Evolutionary conservation across 352 stramenopile species (phyloP).

Genomic region (Globisporangium viniferum): DNA sequence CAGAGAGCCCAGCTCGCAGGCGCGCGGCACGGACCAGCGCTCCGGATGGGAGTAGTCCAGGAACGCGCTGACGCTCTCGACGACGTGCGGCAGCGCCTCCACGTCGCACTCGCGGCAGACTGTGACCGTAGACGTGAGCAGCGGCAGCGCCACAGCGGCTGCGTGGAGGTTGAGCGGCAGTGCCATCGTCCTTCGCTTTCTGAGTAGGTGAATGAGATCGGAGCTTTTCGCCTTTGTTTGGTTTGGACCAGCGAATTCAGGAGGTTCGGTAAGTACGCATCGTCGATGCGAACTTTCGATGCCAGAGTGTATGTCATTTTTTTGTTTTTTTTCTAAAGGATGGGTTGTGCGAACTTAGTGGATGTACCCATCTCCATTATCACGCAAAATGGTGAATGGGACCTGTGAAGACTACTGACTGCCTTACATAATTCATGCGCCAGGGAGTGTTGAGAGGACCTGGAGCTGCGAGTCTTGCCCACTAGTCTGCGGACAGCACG

Average conservation of each 20-base stretch:
- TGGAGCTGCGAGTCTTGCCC: no score
- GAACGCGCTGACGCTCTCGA: slow-evolving; percentile 5
- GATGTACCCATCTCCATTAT: not conserved
- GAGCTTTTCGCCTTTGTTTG: not conserved
- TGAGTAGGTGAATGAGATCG: not conserved
- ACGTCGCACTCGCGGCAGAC: not conserved
- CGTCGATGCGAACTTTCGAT: no score
- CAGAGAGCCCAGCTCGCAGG: not conserved
- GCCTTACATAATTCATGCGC: no score
- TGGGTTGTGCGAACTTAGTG: not conserved
- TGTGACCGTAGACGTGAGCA: not conserved
- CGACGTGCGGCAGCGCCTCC: not conserved
- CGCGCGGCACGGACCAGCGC: slow-evolving; percentile 1
- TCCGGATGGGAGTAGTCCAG: not conserved
- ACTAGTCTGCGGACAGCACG: no score
- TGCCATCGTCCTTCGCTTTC: not conserved
- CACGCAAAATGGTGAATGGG: no score
- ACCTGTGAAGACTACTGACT: no score
- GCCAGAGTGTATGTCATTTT: no score
- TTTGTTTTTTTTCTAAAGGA: not conserved
- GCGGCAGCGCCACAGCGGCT: not conserved
- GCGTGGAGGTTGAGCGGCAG: no score
- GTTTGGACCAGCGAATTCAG: not conserved
- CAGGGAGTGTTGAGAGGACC: no score
- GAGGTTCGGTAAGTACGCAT: not conserved